These are phyloP conservation scores for Ophiosphaerella herpotricha DNA, from an alignment of 2,329 filamentous ascomycete species.

Conservation along the genomic window DNA sequence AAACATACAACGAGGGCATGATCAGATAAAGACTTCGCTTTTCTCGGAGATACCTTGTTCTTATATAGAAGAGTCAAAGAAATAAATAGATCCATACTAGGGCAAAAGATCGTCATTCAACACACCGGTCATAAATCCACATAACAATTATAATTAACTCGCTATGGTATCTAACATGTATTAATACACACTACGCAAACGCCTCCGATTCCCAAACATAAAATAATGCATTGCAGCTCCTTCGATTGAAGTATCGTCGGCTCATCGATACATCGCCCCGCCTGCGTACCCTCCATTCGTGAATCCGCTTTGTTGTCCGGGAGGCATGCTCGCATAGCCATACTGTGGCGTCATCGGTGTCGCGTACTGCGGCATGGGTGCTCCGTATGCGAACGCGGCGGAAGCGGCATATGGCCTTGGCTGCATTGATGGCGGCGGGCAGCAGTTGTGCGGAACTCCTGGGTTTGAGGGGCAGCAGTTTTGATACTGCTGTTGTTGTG, in stretches of 20 bases:
- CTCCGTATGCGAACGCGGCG: neutral
- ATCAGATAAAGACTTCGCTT: too few species aligned
- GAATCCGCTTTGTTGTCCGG: conserved; percentile 1
- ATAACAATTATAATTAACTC: too few species aligned
- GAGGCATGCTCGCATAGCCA: neutral
- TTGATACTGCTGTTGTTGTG: conserved; percentile 1
- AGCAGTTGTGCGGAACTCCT: conserved; percentile 9
- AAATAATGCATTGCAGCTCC: too few species aligned
- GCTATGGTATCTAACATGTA: too few species aligned
- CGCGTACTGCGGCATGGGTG: neutral
- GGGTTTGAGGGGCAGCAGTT: conserved; percentile 6
- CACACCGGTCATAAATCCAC: too few species aligned
- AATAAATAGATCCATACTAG: too few species aligned
- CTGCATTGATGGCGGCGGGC: conserved; percentile 2
- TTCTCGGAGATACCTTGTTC: too few species aligned
- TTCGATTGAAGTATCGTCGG: neutral
- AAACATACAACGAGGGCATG: too few species aligned
- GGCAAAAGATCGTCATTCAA: too few species aligned
- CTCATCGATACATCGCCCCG: conserved; percentile 3
- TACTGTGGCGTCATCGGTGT: neutral
- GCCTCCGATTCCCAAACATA: too few species aligned
- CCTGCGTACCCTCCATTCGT: neutral
- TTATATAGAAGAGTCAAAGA: too few species aligned
- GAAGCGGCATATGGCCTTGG: conserved; percentile 1
- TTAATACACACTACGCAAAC: too few species aligned